Conservation (phyloP, 441 rosid species). For the Melianthus villosus region DNA sequence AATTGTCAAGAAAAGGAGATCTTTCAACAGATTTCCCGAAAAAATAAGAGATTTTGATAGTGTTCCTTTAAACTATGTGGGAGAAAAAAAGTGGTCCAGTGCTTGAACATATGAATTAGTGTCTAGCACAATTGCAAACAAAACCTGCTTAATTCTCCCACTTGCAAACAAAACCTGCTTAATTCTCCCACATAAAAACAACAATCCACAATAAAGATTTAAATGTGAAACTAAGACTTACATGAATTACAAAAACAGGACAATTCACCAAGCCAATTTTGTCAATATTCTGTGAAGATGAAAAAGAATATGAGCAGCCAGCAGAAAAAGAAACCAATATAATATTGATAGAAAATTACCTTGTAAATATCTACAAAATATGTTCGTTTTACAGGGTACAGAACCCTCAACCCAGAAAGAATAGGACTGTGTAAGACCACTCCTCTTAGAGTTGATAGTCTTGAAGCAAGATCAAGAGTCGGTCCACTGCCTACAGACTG, state of each 20-base stretch:
- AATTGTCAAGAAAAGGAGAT: too few species aligned
- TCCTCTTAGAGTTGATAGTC: constrained; percentile 39
- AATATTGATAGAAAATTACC: constrained; percentile 16
- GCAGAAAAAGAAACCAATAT: constrained; percentile 6
- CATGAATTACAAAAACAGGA: constrained; percentile 73
- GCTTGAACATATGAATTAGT: too few species aligned
- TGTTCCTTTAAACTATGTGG: too few species aligned
- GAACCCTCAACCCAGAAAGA: constrained; percentile 53
- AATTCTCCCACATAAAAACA: too few species aligned
- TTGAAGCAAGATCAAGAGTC: constrained; percentile 53
- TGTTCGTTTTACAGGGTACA: constrained; percentile 53
- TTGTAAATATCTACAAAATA: constrained; percentile 64
- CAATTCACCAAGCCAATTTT: constrained; percentile 63
- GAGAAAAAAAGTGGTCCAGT: too few species aligned
- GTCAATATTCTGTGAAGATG: constrained; percentile 54
- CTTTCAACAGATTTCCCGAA: too few species aligned
- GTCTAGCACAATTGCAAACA: too few species aligned
- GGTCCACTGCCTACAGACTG: constrained; percentile 74
- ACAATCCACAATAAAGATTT: too few species aligned
- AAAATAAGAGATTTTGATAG: too few species aligned
- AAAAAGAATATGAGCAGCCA: constrained; percentile 5
- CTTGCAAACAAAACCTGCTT: too few species aligned
- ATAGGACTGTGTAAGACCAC: constrained; percentile 50
- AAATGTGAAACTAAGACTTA: constrained; percentile 20
- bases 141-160: too few species aligned